Conservation (phyloP, 192 early-diverging fungal species). For the Glomus cerebriforme region DNA sequence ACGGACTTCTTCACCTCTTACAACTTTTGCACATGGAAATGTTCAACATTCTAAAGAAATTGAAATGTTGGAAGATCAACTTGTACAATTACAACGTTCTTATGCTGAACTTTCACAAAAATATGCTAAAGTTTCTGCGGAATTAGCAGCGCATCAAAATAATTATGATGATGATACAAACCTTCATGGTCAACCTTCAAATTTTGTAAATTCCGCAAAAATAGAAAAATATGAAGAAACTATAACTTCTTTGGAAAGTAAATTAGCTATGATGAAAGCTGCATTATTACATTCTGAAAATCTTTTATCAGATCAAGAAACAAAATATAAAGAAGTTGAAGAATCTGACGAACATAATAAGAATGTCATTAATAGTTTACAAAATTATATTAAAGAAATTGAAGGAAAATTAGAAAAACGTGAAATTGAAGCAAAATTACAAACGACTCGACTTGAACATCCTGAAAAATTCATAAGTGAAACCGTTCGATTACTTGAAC, state of each 20-base stretch:
- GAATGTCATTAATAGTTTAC: not conserved
- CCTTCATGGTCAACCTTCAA: constrained; percentile 20
- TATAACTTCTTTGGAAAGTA: constrained; percentile 59
- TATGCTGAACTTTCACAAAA: constrained; percentile 19
- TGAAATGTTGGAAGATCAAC: constrained; percentile 49
- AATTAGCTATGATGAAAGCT: constrained; percentile 57
- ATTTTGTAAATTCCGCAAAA: constrained; percentile 60
- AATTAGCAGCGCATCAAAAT: constrained; percentile 6
- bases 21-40: constrained; percentile 40
- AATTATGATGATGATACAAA: not conserved
- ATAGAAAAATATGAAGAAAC: constrained; percentile 69
- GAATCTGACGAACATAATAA: constrained; percentile 4
- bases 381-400: not conserved
- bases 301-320: constrained; percentile 58
- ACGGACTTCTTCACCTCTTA: not conserved
- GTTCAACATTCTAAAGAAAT: not conserved
- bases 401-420: constrained; percentile 5
- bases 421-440: constrained; percentile 2
- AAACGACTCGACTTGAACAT: not conserved
- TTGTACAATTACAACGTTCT: constrained; percentile 40
- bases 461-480: constrained; percentile 6
- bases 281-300: constrained; percentile 58
- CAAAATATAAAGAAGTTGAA: constrained; percentile 39
- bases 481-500: not conserved
- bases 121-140: not conserved